Evolutionary conservation across 495 filamentous ascomycete genomes (phyloP), one percentile per base, ranked within the genome.

Genomic region (Penicillium maclennaniae): DNA sequence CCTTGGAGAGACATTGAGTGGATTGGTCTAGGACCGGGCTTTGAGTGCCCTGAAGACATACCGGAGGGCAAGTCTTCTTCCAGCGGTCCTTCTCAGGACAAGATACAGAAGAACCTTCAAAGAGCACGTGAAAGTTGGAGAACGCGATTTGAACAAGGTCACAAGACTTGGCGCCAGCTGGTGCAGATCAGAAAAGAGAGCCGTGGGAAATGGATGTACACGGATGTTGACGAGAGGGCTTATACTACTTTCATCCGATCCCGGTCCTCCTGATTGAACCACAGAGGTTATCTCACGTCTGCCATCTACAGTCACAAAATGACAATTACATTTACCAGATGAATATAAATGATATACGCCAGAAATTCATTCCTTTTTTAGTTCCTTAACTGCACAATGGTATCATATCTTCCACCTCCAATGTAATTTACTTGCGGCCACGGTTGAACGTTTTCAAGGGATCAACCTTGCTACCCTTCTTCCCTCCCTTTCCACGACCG

Each of bases 371-470:
- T 45, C 27, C 41, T 21, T 56, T 50, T 53, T 46, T 50, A 53
- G 49, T 55, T 61, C 53, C 28, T 46, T 54, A 56, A 60, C 61
- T 67, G 47, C 62, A 65, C 61, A 67, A 67, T 68, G 65, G 65
- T 67, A 67, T 67, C 62, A 62, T 56, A 53, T 55, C 49, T 27
- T 54, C 44, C 43, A 54, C 28, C 45, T 34, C 26, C 48, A 48
- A 34, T 34, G 31, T 34, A 37, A 36, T 51, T 55, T 54, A 70
- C 54, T 69, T 74, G 44, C 62, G 57, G 1, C 65, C 66, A 44
- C 65, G 59, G 67, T 89, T 95, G 69, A 96, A 96, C 9, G 87
- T 88, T 77, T 92, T 96, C 69, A 98, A 73, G 37, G 92, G 91
- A 78, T 98, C 88, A 49, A 75, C 71, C 63, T 83, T 89, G 53